These are phyloP conservation scores for Exophiala alcalophila DNA, from an alignment of 2,329 filamentous ascomycete genomes.

Conservation along the genomic window DNA sequence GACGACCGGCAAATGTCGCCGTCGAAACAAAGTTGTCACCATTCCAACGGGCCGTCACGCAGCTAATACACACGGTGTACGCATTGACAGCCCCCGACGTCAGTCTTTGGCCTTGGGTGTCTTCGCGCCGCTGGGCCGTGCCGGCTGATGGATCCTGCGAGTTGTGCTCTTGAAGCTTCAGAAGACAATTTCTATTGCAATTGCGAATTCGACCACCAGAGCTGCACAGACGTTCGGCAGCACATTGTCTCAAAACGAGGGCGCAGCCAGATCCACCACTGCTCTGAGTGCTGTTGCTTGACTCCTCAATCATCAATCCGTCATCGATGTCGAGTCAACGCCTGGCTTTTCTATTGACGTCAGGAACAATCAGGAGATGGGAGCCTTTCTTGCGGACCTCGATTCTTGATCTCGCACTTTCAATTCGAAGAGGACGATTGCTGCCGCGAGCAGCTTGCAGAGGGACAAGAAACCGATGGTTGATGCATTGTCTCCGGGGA, in stretches of 20 bases:
- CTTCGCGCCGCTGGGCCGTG: no score
- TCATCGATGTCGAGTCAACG: slow-evolving; percentile 77
- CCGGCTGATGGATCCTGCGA: no score
- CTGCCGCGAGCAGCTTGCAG: slow-evolving; percentile 63
- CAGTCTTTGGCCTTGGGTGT: no score
- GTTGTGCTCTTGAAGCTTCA: no score
- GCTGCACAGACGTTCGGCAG: no score
- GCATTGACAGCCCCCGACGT: slow-evolving; percentile 7
- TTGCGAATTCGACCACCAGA: no score
- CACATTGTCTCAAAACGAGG: no score
- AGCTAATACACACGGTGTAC: slow-evolving; percentile 2
- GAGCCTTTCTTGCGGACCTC: slow-evolving; percentile 63
- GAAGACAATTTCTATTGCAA: no score
- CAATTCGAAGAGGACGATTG: slow-evolving; percentile 56
- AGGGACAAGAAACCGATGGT: no score
- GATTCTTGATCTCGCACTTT: slow-evolving; percentile 58
- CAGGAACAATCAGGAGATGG: slow-evolving; percentile 67
- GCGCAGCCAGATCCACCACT: background rate
- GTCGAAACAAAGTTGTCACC: slow-evolving; percentile 24
- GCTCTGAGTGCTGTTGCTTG: slow-evolving; percentile 32
- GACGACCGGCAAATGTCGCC: no score
- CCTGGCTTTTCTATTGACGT: slow-evolving; percentile 58
- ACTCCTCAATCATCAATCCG: slow-evolving; percentile 64
- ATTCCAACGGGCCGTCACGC: slow-evolving; percentile 13
- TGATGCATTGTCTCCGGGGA: slow-evolving; percentile 45